These are phyloP conservation scores for Stephanodiscus minutulus DNA, from an alignment of 108 stramenopile genomes.

Conservation along the genomic window DNA sequence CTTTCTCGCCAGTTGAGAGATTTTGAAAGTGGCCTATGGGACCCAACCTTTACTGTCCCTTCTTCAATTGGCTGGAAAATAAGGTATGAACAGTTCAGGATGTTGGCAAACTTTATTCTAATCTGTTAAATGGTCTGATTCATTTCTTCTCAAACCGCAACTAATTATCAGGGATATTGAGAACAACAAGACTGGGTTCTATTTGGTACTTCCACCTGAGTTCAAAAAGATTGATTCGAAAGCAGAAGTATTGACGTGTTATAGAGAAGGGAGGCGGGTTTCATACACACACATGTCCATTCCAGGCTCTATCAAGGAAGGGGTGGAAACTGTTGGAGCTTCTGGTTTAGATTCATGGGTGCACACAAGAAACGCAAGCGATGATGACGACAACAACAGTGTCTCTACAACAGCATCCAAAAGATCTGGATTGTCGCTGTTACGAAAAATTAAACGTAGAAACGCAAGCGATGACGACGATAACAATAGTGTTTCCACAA, in stretches of 20 bases:
- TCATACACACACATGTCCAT: constrained; percentile 8
- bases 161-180: constrained; percentile 17
- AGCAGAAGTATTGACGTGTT: constrained; percentile 14
- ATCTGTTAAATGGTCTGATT: neutral
- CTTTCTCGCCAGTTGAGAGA: constrained; percentile 2
- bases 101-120: neutral
- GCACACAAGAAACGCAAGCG: neutral
- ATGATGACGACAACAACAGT: constrained; percentile 7
- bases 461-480: too few species aligned
- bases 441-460: too few species aligned
- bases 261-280: constrained; percentile 8
- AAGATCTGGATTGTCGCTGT: too few species aligned
- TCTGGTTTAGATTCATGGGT: constrained; percentile 5
- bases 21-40: constrained; percentile 11
- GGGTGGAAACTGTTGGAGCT: neutral
- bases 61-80: constrained; percentile 39
- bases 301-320: constrained; percentile 7
- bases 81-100: neutral
- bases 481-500: too few species aligned
- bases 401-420: neutral
- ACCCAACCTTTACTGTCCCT: constrained; percentile 23
- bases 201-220: constrained; percentile 34
- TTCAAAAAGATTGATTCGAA: constrained; percentile 21
- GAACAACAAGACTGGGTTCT: constrained; percentile 34
- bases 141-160: neutral